Evolutionary conservation across 257 asterid species (phyloP).

Genomic region (Nicotiana attenuata): DNA sequence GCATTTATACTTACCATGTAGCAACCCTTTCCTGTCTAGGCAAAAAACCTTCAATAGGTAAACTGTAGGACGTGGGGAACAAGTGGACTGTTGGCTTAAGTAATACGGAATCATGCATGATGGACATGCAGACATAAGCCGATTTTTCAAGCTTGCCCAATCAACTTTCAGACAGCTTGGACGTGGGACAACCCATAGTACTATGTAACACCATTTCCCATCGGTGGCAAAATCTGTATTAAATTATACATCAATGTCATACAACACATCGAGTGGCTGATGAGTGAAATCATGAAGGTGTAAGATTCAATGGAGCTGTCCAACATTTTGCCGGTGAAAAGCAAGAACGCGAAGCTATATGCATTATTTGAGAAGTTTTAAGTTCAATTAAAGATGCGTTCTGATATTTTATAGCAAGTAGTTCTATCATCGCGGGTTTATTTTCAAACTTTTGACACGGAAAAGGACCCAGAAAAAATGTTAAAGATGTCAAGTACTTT

Average conservation of each 20-base stretch:
- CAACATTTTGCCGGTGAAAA: not conserved
- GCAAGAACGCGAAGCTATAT: not conserved
- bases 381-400: not conserved
- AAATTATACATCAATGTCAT: not conserved
- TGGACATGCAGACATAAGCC: constrained; percentile 40
- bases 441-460: not conserved
- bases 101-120: constrained; percentile 33
- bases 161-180: constrained; percentile 33
- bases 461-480: not conserved
- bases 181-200: constrained; percentile 43
- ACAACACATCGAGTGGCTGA: not conserved
- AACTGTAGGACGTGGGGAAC: constrained; percentile 25
- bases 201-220: constrained; percentile 57
- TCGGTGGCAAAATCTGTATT: constrained; percentile 48
- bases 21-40: constrained; percentile 42
- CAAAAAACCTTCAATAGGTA: constrained; percentile 39
- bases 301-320: not conserved
- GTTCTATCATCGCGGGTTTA: not conserved
- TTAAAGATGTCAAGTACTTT: not conserved
- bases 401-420: not conserved
- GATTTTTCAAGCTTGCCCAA: constrained; percentile 44
- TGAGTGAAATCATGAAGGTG: not conserved
- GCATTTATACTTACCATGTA: constrained; percentile 31
- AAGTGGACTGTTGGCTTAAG: constrained; percentile 24
- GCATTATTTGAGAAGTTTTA: not conserved